Evolutionary conservation across 139 green algal genomes (phyloP).

Genomic region (Asterochloris sp.): DNA sequence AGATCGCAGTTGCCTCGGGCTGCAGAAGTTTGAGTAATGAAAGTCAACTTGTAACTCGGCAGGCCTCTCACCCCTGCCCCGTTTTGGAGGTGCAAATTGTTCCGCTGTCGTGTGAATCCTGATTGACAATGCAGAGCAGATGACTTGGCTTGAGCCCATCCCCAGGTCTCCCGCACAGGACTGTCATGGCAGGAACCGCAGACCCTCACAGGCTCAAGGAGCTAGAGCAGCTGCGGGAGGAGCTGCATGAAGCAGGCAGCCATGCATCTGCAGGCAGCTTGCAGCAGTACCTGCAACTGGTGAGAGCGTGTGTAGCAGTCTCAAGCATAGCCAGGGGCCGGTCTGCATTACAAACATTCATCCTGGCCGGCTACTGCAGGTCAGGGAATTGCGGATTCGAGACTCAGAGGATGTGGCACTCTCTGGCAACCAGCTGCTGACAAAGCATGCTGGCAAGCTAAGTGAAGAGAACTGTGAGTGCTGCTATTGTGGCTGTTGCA

Average conservation of each 20-base stretch:
- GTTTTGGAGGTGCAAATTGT: too few species aligned
- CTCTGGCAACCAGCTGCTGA: conserved; percentile 56
- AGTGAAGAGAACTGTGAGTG: conserved; percentile 33
- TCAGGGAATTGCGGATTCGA: conserved; percentile 46
- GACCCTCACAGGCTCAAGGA: background rate
- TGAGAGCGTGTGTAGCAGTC: background rate
- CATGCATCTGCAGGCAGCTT: background rate
- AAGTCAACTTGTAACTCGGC: too few species aligned
- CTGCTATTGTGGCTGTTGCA: background rate
- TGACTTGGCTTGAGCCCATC: too few species aligned
- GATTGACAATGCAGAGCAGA: too few species aligned
- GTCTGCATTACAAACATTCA: background rate
- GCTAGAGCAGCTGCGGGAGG: background rate
- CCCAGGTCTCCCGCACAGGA: too few species aligned
- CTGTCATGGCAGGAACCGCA: background rate
- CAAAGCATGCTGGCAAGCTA: conserved; percentile 28
- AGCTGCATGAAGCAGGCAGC: background rate
- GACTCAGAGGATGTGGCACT: conserved; percentile 52
- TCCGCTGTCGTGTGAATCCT: too few species aligned
- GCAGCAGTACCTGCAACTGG: conserved; percentile 3
- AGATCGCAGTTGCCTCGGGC: too few species aligned
- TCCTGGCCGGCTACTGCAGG: conserved; percentile 23
- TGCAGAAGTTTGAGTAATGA: too few species aligned
- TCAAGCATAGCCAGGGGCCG: background rate
- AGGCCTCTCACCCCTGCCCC: too few species aligned